Percentiles rank a stretch among this genome's conserved stretches.
Conservation (phyloP, 2,329 filamentous ascomycete genomes). For the Cercospora zeina region DNA sequence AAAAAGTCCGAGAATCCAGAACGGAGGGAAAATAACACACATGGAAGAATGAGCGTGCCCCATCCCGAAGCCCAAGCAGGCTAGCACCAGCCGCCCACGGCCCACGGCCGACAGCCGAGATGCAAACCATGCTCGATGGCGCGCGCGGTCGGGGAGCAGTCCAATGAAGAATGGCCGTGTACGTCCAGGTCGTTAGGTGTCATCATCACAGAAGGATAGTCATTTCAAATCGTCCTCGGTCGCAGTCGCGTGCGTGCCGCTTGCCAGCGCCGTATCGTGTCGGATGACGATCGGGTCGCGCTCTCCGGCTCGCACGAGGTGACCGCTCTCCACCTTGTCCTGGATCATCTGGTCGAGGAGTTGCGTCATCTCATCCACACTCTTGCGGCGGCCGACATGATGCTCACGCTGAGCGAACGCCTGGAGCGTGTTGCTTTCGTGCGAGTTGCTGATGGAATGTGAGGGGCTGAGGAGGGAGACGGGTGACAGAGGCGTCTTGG, state of each 20-base stretch:
- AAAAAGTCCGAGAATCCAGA: not conserved
- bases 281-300: constrained; percentile 63
- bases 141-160: not conserved
- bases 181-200: constrained; percentile 22
- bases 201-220: constrained; percentile 15
- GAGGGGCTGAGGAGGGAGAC: constrained; percentile 34
- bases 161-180: constrained; percentile 17
- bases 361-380: constrained; percentile 87
- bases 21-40: not conserved
- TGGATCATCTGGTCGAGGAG: constrained; percentile 97
- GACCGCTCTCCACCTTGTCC: constrained; percentile 75
- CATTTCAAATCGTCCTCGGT: constrained; percentile 14
- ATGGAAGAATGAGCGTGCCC: not conserved
- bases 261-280: constrained; percentile 25
- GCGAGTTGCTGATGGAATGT: constrained; percentile 28
- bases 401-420: constrained; percentile 6
- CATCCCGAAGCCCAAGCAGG: not conserved
- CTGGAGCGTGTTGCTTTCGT: constrained; percentile 21
- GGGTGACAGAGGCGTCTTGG: constrained; percentile 36
- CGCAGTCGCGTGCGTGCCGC: constrained; percentile 13
- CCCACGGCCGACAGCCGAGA: not conserved
- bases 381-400: constrained; percentile 49
- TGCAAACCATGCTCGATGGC: not conserved
- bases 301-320: constrained; percentile 62
- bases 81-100: not conserved